Evolutionary conservation across 2,329 filamentous ascomycete genomes (phyloP), one percentile per base, ranked within the genome.

Genomic region (Hawksworthiomyces lignivorus): DNA sequence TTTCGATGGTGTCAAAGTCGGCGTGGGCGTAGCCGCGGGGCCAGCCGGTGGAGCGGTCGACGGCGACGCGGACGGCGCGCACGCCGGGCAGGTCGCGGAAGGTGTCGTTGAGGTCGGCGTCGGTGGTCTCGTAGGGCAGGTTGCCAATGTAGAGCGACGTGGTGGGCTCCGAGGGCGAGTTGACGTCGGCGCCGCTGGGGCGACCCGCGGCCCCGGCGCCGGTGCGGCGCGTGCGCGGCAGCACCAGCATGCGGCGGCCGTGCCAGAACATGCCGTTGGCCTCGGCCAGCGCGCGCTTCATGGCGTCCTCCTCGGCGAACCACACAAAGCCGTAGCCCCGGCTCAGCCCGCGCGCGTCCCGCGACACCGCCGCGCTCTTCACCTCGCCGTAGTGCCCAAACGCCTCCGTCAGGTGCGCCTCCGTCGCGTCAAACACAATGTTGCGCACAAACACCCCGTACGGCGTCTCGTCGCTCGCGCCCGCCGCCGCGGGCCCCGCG

Each of bases 11-110:
- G 32, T 73, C 56, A 60, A 94, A 94, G 57, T 94, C 86, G 36
- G 82, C 83, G 58, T 94, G 87, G 17, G 82, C 84, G 58, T 92
- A 94, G 48, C 88, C 88, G 59, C 85, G 74, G 28, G 84, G 84
- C 64, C 84, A 82, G 34, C 87, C 87, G 7, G 84, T 88, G 50
- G 79, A 73, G 53, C 84, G 77, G 63, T 94, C 87, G 53, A 92
- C 83, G 39, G 87, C 84, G 43, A 94, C 82, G 47, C 88, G 80
- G 36, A 94, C 80, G 54, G 89, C 84, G 41, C 73, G 64, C 36
- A 90, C 73, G 58, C 85, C 82, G 37, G 73, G 67, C 46, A 94
- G 69, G 19, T 77, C 72, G 44, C 72, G 68, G 73, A 94, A 90
- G 20, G 94, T 63, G 40, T 79, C 72, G 63, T 89, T 88, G 41